Base-by-base conservation (phyloP, 179 eudicot genomes). In the Heliamphora pulchella region DNA sequence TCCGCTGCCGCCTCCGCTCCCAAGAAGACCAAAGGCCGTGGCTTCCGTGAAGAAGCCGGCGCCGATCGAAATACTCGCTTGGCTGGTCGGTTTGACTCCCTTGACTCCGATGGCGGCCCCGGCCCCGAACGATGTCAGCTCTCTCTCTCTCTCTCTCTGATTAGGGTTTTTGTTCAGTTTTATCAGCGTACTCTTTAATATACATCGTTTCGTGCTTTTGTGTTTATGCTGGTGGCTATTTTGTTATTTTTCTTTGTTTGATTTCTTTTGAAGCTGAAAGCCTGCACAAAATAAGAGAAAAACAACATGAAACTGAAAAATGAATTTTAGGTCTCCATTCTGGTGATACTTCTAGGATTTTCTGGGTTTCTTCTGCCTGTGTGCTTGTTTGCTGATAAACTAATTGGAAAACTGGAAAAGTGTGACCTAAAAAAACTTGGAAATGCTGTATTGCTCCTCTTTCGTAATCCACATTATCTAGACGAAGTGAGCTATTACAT, bases 1-100 rank as follows among this genome's bases (percentile, higher is more conserved):
- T 31, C 31, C 22, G 70, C 83, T 5, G 76, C 85, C 0, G 58
- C 88, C 17, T 77, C 81, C 68, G 87, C 71, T 15, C 80, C 88
- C 13, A 90, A 83, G 89, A 91, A 86, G 80, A 91, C 91, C 46
- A 94, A 94, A 78, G 98, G 97, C 68, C 97, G 98, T 11, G 98
- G 98, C 0, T 92, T 94, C 69, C 89, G 94, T 1, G 90, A 91
- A 22, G 95, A 91, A 5, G 77, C 87, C 8, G 90, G 81, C 0
- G 85, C 89, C 7, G 91, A 89, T 8, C 92, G 97, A 54, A 83
- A 82, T 10, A 79, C 17, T 39, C 93, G 92, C 50, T 47, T 94
- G 69, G 82, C 89, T 48, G 88, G 87, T 48, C 91, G 91, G 8
- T 92, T 92, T 46, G 98, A 93, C 9, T 88, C 97, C 1, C 95